phyloP scores from a whole-genome alignment of 495 filamentous ascomycete species.

The Hypoxylon intermedium region DNA sequence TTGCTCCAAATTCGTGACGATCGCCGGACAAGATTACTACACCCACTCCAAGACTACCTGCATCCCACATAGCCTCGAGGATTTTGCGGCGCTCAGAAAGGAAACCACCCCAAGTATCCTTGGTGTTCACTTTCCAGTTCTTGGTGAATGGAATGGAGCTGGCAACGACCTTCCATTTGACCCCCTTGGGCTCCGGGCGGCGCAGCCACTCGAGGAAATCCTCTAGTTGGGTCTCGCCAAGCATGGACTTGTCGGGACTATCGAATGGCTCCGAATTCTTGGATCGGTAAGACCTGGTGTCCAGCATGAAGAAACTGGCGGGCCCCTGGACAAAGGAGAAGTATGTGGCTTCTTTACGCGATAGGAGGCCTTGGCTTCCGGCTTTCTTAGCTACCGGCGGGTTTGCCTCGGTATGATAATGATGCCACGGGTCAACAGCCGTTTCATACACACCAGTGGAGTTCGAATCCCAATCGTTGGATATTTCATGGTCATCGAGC shows the following conservation, averaged over 20 bases:
- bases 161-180: conserved; percentile 91
- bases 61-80: conserved; percentile 90
- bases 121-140: conserved; percentile 85
- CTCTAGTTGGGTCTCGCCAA: conserved; percentile 77
- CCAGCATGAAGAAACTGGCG: conserved; percentile 91
- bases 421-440: conserved; percentile 83
- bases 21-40: conserved; percentile 89
- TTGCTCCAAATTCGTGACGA: conserved; percentile 93
- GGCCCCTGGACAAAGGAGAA: conserved; percentile 88
- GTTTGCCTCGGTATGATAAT: conserved; percentile 86
- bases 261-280: conserved; percentile 58
- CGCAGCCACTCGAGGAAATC: conserved; percentile 80
- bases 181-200: conserved; percentile 70
- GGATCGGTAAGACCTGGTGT: conserved; percentile 86
- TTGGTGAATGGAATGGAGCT: conserved; percentile 93
- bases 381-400: conserved; percentile 67
- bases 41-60: conserved; percentile 71
- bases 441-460: conserved; percentile 51
- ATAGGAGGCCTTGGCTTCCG: conserved; percentile 37
- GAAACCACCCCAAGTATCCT: conserved; percentile 94
- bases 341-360: conserved; percentile 69
- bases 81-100: conserved; percentile 77
- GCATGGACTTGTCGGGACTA: conserved; percentile 77
- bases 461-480: conserved; percentile 54
- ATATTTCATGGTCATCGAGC: conserved; percentile 94